Percentiles rank a stretch among this genome's conserved stretches.
These are phyloP conservation scores for Agaricales sp. DNA, from an alignment of 1,284 basidiomycete genomes.

Conservation along the genomic window DNA sequence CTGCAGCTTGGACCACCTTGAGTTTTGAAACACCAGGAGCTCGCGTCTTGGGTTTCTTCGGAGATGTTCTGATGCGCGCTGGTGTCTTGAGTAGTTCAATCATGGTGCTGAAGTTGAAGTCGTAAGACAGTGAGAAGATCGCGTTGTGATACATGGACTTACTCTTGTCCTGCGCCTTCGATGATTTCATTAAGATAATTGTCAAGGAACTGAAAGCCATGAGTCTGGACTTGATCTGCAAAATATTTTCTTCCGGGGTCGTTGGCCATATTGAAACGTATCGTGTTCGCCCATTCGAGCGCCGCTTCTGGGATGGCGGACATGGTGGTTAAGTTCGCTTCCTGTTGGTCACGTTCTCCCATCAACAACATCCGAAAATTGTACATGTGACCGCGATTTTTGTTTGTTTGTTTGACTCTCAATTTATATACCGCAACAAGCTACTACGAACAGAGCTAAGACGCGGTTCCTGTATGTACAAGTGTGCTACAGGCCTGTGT, in stretches of 20 bases:
- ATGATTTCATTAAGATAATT: slow-evolving; percentile 68
- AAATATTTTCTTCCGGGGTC: slow-evolving; percentile 62
- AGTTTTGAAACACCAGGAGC: slow-evolving; percentile 27
- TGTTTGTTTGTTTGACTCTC: too few relatives aligned
- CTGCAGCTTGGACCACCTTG: slow-evolving; percentile 26
- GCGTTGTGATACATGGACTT: slow-evolving; percentile 13
- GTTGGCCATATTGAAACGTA: slow-evolving; percentile 56
- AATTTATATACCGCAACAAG: too few relatives aligned
- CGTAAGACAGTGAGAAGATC: slow-evolving; percentile 1
- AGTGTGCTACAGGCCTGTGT: too few relatives aligned
- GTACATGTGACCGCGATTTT: slow-evolving; percentile 3
- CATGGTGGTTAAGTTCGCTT: not conserved
- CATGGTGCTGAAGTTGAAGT: slow-evolving; percentile 36
- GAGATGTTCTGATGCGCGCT: slow-evolving; percentile 50
- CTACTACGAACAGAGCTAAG: too few relatives aligned
- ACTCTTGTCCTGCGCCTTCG: slow-evolving; percentile 56
- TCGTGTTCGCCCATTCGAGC: slow-evolving; percentile 52
- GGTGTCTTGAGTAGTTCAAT: slow-evolving; percentile 80
- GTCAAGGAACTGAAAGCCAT: slow-evolving; percentile 69
- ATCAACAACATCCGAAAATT: not conserved
- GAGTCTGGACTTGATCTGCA: slow-evolving; percentile 59
- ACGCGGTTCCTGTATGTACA: too few relatives aligned
- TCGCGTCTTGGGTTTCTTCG: slow-evolving; percentile 36
- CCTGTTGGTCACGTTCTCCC: slow-evolving; percentile 6
- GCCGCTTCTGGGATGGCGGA: slow-evolving; percentile 29